Percentiles rank a stretch among this genome's conserved stretches.
phyloP scores from a whole-genome alignment of 176 grass and related monocot genomes.

The Phoenix roebelenii region DNA sequence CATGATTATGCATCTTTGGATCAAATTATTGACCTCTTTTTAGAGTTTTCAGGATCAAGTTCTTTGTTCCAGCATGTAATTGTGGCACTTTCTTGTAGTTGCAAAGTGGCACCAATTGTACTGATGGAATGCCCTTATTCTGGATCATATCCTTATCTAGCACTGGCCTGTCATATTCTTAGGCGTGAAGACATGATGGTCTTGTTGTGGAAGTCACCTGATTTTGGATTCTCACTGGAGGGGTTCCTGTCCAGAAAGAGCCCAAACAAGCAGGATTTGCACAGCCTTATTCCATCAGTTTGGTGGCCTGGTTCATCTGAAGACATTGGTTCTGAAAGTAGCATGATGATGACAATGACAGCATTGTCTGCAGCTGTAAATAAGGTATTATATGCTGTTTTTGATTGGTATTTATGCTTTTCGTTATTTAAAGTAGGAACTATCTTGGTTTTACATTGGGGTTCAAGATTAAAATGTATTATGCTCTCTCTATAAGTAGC shows the following conservation, averaged over 20 bases:
- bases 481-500: too few relatives aligned
- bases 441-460: too few relatives aligned
- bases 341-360: conserved; percentile 56
- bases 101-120: conserved; percentile 67
- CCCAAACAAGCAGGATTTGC: conserved; percentile 71
- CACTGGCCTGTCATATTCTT: conserved; percentile 55
- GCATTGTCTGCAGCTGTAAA: conserved; percentile 60
- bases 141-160: conserved; percentile 61
- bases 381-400: conserved; percentile 30
- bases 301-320: conserved; percentile 82
- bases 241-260: conserved; percentile 70
- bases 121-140: conserved; percentile 76
- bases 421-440: background rate
- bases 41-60: conserved; percentile 37
- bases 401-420: background rate
- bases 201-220: conserved; percentile 55
- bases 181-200: conserved; percentile 58
- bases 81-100: conserved; percentile 62
- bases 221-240: conserved; percentile 67
- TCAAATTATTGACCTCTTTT: conserved; percentile 62
- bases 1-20: conserved; percentile 60
- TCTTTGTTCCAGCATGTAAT: conserved; percentile 58
- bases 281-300: conserved; percentile 70
- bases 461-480: too few relatives aligned
- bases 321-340: conserved; percentile 42